Evolutionary conservation across 192 early-diverging fungal species (phyloP).

Genomic region (Entomortierella parvispora): DNA sequence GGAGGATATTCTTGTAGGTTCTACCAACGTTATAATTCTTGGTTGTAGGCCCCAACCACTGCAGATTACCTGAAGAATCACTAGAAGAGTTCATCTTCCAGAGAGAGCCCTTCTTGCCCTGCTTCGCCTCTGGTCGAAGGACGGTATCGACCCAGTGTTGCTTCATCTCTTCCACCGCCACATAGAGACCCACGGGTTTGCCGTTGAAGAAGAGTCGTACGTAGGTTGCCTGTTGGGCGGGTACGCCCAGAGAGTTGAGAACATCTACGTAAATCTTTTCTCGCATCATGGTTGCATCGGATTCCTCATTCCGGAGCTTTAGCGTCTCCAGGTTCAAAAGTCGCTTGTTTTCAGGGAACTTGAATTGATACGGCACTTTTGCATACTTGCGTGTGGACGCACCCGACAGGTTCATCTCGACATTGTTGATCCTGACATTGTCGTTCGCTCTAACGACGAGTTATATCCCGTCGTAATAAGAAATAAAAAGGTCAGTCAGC

Average conservation of each 20-base stretch:
- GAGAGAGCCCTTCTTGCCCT: constrained; percentile 33
- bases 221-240: constrained; percentile 42
- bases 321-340: constrained; percentile 44
- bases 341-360: constrained; percentile 40
- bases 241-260: constrained; percentile 50
- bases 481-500: not conserved
- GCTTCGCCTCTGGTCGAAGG: constrained; percentile 38
- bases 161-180: constrained; percentile 54
- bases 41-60: constrained; percentile 39
- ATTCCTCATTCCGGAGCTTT: constrained; percentile 50
- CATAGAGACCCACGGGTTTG: constrained; percentile 47
- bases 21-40: constrained; percentile 29
- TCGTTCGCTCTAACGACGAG: constrained; percentile 33
- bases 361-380: constrained; percentile 53
- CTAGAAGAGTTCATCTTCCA: constrained; percentile 43
- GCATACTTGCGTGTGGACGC: constrained; percentile 42
- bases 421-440: constrained; percentile 34
- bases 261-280: constrained; percentile 57
- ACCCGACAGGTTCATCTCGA: constrained; percentile 47
- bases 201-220: constrained; percentile 51
- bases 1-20: constrained; percentile 44
- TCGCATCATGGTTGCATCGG: constrained; percentile 55
- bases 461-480: not conserved
- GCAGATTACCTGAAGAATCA: constrained; percentile 37
- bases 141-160: constrained; percentile 30